Conservation (phyloP, 1,284 basidiomycete species). For the Papiliotrema terrestris region DNA sequence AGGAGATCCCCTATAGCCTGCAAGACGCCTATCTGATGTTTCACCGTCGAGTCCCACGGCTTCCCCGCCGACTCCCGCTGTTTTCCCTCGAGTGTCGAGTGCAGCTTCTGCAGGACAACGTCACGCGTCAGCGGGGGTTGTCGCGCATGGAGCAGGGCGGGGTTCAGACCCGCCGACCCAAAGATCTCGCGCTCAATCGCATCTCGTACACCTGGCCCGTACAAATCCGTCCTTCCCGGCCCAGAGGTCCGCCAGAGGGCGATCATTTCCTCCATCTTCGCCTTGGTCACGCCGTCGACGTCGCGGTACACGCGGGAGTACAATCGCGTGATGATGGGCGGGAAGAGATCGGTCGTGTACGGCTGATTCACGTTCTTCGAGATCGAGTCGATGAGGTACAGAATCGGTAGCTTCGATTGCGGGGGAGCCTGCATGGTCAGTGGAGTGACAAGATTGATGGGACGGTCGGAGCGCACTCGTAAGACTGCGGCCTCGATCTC, state of each 20-base stretch:
- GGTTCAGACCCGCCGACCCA: slow-evolving; percentile 18
- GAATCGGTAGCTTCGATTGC: slow-evolving; percentile 84
- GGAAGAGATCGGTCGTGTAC: slow-evolving; percentile 75
- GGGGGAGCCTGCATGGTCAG: slow-evolving; percentile 67
- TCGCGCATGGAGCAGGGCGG: background rate
- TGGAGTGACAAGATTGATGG: background rate
- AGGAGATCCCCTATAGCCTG: slow-evolving; percentile 39
- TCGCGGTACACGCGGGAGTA: slow-evolving; percentile 80
- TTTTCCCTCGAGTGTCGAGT: slow-evolving; percentile 34
- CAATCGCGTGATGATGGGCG: slow-evolving; percentile 64
- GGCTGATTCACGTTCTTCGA: slow-evolving; percentile 90
- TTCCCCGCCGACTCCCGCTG: slow-evolving; percentile 35
- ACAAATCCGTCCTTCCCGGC: slow-evolving; percentile 73
- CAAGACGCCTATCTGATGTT: slow-evolving; percentile 35
- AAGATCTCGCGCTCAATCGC: slow-evolving; percentile 40
- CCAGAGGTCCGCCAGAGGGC: slow-evolving; percentile 85
- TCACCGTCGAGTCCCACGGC: slow-evolving; percentile 24
- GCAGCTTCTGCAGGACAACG: slow-evolving; percentile 18
- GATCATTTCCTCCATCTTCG: slow-evolving; percentile 95
- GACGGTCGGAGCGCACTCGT: slow-evolving; percentile 48
- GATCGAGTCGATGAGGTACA: slow-evolving; percentile 95
- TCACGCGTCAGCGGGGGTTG: slow-evolving; percentile 12
- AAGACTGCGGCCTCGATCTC: slow-evolving; percentile 85
- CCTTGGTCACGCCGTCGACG: slow-evolving; percentile 75
- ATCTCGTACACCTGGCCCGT: slow-evolving; percentile 32